phyloP scores from a whole-genome alignment of 495 filamentous ascomycete genomes.

The Podospora comata region DNA sequence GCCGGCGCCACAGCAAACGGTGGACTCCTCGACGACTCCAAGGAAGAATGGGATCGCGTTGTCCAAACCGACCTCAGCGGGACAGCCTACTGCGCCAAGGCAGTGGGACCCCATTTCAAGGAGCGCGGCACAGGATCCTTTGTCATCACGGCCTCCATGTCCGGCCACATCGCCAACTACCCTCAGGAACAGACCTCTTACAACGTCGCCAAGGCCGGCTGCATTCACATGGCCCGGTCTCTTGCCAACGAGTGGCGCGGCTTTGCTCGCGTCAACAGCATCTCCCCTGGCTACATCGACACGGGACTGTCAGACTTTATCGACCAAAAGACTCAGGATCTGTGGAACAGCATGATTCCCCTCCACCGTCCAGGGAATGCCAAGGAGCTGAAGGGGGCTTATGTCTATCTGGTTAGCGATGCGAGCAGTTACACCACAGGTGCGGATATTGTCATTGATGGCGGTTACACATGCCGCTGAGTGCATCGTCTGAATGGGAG shows the following conservation, averaged over 20 bases:
- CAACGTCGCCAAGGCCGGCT: conserved; percentile 71
- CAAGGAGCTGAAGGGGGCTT: conserved; percentile 82
- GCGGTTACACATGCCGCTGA: conserved; percentile 48
- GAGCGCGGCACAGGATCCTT: conserved; percentile 43
- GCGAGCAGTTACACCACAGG: conserved; percentile 59
- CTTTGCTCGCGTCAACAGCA: conserved; percentile 71
- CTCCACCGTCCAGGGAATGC: conserved; percentile 70
- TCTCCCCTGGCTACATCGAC: conserved; percentile 76
- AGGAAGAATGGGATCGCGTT: conserved; percentile 49
- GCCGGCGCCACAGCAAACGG: conserved; percentile 45
- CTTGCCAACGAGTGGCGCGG: conserved; percentile 76
- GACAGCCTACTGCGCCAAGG: conserved; percentile 62
- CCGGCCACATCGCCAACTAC: conserved; percentile 72
- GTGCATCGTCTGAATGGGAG: not conserved
- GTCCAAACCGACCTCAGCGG: conserved; percentile 65
- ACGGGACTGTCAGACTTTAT: conserved; percentile 78
- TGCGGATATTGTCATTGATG: conserved; percentile 54
- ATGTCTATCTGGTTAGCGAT: conserved; percentile 72
- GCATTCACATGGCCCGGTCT: conserved; percentile 49
- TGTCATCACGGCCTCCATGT: conserved; percentile 63
- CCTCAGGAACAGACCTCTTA: conserved; percentile 77
- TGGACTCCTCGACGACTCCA: conserved; percentile 41
- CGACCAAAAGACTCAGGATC: conserved; percentile 61
- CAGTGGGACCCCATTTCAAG: conserved; percentile 59
- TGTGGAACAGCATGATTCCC: conserved; percentile 77